phyloP scores from a whole-genome alignment of 73 alveolate genomes.

The Urostyla sp. region DNA sequence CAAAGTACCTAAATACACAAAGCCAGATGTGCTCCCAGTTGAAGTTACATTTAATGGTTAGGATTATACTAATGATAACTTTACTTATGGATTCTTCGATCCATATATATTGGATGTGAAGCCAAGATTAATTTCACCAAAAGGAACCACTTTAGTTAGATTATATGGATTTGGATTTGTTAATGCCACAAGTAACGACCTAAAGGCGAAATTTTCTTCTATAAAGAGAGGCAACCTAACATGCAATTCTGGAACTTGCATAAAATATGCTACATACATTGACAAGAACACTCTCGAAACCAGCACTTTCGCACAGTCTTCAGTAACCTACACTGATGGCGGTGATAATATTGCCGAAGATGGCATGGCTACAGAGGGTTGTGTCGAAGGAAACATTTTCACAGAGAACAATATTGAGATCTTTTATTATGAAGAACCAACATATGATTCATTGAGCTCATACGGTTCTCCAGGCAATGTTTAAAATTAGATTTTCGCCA shows the following conservation, averaged over 20 bases:
- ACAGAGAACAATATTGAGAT: slow-evolving; percentile 82
- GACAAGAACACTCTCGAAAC: slow-evolving; percentile 75
- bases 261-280: slow-evolving; percentile 75
- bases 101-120: slow-evolving; percentile 85
- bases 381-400: slow-evolving; percentile 84
- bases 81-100: slow-evolving; percentile 87
- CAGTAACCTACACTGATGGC: slow-evolving; percentile 57
- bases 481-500: slow-evolving; percentile 43
- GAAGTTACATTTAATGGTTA: slow-evolving; percentile 91
- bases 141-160: slow-evolving; percentile 84
- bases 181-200: slow-evolving; percentile 60
- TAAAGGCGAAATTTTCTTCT: slow-evolving; percentile 21
- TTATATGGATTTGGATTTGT: slow-evolving; percentile 94
- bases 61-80: slow-evolving; percentile 87
- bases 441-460: neutral
- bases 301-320: slow-evolving; percentile 73
- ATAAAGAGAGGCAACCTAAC: slow-evolving; percentile 48
- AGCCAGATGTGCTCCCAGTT: slow-evolving; percentile 88
- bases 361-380: slow-evolving; percentile 87
- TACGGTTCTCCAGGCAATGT: slow-evolving; percentile 65
- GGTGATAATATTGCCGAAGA: slow-evolving; percentile 71
- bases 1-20: slow-evolving; percentile 81
- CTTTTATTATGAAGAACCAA: slow-evolving; percentile 87
- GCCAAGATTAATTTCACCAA: slow-evolving; percentile 83
- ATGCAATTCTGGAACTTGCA: slow-evolving; percentile 78